Percentiles rank a stretch among this genome's conserved stretches.
Evolutionary conservation across 495 filamentous ascomycete species (phyloP).

Genomic region (Pyronema domesticum): DNA sequence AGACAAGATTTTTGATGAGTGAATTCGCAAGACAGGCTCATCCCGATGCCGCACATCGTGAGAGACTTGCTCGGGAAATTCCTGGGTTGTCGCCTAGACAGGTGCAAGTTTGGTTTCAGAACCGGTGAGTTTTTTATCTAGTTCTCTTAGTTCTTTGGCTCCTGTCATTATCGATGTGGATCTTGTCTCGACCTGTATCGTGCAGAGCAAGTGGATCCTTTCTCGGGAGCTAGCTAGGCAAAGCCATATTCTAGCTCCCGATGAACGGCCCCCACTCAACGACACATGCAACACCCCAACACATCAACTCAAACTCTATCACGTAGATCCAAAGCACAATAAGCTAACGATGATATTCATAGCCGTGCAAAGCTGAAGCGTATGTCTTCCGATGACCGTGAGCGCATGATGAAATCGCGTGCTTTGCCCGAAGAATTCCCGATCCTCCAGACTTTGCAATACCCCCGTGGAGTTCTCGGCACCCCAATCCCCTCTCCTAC

Average conservation of each 20-base stretch:
- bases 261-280: background rate
- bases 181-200: too few species aligned
- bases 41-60: conserved; percentile 82
- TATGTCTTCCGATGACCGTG: conserved; percentile 77
- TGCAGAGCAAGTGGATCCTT: too few species aligned
- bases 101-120: conserved; percentile 98
- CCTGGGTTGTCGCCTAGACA: conserved; percentile 84
- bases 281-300: too few species aligned
- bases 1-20: conserved; percentile 92
- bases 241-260: background rate
- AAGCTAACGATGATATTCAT: conserved; percentile 5
- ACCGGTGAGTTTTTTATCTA: conserved; percentile 44
- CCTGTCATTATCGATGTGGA: background rate
- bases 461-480: conserved; percentile 28
- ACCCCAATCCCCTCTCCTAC: conserved; percentile 24
- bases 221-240: too few species aligned
- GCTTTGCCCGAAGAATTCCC: conserved; percentile 85
- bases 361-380: conserved; percentile 94
- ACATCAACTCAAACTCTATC: too few species aligned
- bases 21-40: conserved; percentile 93
- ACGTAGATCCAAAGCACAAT: background rate
- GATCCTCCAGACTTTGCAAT: conserved; percentile 73
- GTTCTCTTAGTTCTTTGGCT: conserved; percentile 6
- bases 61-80: conserved; percentile 77
- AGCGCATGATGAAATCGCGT: conserved; percentile 83